A percentile compares a stretch with the other conserved stretches of the same genome.
Conservation (phyloP, 495 filamentous ascomycete species). For the Tuber magnatum region DNA sequence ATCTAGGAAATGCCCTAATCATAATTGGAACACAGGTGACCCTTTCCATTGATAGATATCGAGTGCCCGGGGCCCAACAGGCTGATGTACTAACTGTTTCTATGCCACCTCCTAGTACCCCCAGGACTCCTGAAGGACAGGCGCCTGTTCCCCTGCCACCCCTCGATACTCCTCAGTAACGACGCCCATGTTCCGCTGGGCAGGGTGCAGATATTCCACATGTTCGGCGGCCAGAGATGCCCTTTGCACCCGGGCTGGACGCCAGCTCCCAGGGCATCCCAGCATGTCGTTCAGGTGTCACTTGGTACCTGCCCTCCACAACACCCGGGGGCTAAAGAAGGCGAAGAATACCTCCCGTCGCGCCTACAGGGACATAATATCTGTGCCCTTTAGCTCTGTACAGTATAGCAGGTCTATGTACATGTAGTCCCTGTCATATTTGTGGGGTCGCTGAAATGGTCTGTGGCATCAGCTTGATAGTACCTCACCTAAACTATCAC, state of each 20-base stretch:
- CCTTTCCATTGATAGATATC: background rate
- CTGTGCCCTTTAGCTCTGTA: background rate
- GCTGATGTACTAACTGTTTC: background rate
- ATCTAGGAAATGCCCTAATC: background rate
- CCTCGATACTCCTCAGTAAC: too few species aligned
- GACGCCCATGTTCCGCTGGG: too few species aligned
- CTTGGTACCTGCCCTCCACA: background rate
- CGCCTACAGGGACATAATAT: conserved; percentile 9
- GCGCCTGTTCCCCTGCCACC: too few species aligned
- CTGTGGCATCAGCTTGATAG: conserved; percentile 6
- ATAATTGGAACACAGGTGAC: background rate
- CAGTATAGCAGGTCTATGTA: conserved; percentile 1
- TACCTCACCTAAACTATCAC: background rate
- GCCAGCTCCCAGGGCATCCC: background rate
- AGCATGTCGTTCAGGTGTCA: background rate
- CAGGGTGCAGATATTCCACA: background rate
- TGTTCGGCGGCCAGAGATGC: fast-evolving
- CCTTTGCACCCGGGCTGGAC: background rate
- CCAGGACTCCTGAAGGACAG: background rate
- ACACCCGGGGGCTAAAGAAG: conserved; percentile 7
- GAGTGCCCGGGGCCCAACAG: background rate
- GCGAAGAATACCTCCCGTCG: conserved; percentile 10
- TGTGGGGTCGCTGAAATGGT: conserved; percentile 9
- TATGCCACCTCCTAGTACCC: background rate
- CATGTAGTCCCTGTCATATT: conserved; percentile 9